Conservation (phyloP, 2,329 filamentous ascomycete genomes). For the Penicillium sp. region DNA sequence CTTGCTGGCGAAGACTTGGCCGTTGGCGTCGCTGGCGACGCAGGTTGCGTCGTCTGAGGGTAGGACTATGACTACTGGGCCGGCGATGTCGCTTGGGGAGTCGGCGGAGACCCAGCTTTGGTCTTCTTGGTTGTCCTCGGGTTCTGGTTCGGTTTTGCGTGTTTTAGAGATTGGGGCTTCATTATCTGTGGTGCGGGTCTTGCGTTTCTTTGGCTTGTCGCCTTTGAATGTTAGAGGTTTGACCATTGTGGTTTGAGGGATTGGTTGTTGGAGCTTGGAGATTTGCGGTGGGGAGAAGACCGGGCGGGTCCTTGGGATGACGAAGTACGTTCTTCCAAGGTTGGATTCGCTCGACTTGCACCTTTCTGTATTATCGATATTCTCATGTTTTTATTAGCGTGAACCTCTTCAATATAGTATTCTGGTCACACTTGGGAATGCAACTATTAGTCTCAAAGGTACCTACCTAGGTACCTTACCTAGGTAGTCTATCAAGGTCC, state of each 20-base stretch:
- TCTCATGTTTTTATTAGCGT: not conserved
- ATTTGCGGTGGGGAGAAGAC: not conserved
- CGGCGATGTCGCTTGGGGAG: conserved; percentile 61
- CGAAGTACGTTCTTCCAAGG: not conserved
- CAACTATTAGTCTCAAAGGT: not conserved
- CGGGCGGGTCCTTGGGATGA: not conserved
- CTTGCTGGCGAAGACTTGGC: conserved; percentile 71
- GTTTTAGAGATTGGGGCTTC: conserved; percentile 21
- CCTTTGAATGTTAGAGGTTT: conserved; percentile 92
- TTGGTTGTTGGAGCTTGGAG: conserved; percentile 4
- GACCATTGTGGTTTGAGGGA: conserved; percentile 36
- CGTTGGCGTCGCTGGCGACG: conserved; percentile 74
- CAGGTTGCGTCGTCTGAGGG: conserved; percentile 65
- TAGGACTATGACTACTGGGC: conserved; percentile 73
- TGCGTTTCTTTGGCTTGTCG: conserved; percentile 89
- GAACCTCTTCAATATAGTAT: not conserved
- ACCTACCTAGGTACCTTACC: not conserved
- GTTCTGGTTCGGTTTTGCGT: conserved; percentile 19
- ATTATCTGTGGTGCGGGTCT: conserved; percentile 53
- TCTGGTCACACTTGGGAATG: not conserved
- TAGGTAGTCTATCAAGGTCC: conserved; percentile 12
- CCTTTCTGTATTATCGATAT: not conserved
- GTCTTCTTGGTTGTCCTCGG: conserved; percentile 48
- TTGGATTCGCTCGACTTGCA: not conserved
- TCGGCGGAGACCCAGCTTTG: conserved; percentile 91